Evolutionary conservation across 805 yeast genomes (phyloP).

Genomic region (Ogataea trehaloabstinens): DNA sequence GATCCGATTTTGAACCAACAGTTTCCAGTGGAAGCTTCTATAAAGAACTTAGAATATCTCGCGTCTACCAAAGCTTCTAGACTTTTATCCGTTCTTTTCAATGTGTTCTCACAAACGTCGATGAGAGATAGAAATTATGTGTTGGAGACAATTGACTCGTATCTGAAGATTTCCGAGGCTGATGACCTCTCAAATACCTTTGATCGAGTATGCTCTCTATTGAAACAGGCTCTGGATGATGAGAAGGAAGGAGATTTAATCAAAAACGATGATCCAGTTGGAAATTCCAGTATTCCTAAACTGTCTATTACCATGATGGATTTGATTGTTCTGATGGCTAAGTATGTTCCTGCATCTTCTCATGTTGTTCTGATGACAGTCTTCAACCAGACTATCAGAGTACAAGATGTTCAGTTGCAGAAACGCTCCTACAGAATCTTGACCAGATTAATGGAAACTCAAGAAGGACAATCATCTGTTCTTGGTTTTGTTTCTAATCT

Average conservation of each 20-base stretch:
- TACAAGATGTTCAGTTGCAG: constrained; percentile 68
- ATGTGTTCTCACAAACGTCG: constrained; percentile 86
- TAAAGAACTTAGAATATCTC: constrained; percentile 58
- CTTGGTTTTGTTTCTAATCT: constrained; percentile 53
- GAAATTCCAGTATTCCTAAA: constrained; percentile 41
- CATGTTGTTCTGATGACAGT: constrained; percentile 77
- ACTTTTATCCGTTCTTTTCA: constrained; percentile 81
- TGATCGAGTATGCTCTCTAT: constrained; percentile 77
- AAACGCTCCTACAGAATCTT: constrained; percentile 86
- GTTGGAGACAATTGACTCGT: constrained; percentile 81
- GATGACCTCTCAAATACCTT: constrained; percentile 74
- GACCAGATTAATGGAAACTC: constrained; percentile 66
- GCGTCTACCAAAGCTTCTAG: constrained; percentile 63
- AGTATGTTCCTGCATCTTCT: constrained; percentile 69
- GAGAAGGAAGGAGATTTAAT: constrained; percentile 38
- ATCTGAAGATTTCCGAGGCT: constrained; percentile 64
- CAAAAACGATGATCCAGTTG: constrained; percentile 33
- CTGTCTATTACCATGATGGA: constrained; percentile 88
- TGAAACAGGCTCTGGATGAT: constrained; percentile 71
- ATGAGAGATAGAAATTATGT: constrained; percentile 83
- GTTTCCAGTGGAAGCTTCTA: constrained; percentile 57
- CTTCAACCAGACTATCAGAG: constrained; percentile 63
- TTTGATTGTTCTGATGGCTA: constrained; percentile 80
- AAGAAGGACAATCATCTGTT: constrained; percentile 57
- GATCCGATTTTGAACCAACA: constrained; percentile 59